phyloP scores from a whole-genome alignment of 108 stramenopile genomes.

The Schizochytrium sp. region DNA sequence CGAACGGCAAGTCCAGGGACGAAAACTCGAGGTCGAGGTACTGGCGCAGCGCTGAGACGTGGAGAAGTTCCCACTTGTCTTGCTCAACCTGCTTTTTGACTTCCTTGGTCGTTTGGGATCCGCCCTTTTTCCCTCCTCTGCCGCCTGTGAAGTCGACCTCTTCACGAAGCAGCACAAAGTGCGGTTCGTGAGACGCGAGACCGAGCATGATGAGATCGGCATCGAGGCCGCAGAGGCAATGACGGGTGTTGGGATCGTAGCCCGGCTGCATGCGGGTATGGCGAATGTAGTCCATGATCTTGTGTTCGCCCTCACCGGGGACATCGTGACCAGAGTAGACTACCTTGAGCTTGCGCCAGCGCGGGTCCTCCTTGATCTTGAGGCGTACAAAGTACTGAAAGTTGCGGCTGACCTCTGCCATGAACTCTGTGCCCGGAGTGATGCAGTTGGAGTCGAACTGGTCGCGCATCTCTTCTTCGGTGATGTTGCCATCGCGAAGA shows the following conservation, averaged over 20 bases:
- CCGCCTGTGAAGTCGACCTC: slow-evolving; percentile 83
- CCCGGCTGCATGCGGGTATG: slow-evolving; percentile 68
- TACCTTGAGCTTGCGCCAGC: slow-evolving; percentile 77
- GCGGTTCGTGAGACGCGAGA: slow-evolving; percentile 88
- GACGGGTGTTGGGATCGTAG: slow-evolving; percentile 62
- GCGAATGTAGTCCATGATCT: slow-evolving; percentile 88
- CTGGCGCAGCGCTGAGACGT: slow-evolving; percentile 85
- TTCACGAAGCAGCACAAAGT: slow-evolving; percentile 88
- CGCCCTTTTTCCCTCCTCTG: slow-evolving; percentile 16
- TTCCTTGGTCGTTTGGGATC: slow-evolving; percentile 2
- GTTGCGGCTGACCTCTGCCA: slow-evolving; percentile 70
- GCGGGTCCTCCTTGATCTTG: slow-evolving; percentile 74
- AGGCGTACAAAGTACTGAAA: slow-evolving; percentile 77
- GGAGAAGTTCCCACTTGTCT: slow-evolving; percentile 90
- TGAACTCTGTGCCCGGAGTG: slow-evolving; percentile 96
- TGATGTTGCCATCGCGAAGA: slow-evolving; percentile 32
- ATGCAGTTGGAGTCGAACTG: slow-evolving; percentile 98
- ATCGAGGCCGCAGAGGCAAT: slow-evolving; percentile 93
- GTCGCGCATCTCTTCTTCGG: slow-evolving; percentile 28
- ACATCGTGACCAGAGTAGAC: slow-evolving; percentile 89
- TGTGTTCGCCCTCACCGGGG: slow-evolving; percentile 98
- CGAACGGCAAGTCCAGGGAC: not conserved
- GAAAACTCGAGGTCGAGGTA: slow-evolving; percentile 83
- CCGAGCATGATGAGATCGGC: slow-evolving; percentile 97
- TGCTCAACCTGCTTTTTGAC: slow-evolving; percentile 83